Evolutionary conservation across 768 basidiomycete genomes (phyloP).

Genomic region (Glaciozyma martinii): DNA sequence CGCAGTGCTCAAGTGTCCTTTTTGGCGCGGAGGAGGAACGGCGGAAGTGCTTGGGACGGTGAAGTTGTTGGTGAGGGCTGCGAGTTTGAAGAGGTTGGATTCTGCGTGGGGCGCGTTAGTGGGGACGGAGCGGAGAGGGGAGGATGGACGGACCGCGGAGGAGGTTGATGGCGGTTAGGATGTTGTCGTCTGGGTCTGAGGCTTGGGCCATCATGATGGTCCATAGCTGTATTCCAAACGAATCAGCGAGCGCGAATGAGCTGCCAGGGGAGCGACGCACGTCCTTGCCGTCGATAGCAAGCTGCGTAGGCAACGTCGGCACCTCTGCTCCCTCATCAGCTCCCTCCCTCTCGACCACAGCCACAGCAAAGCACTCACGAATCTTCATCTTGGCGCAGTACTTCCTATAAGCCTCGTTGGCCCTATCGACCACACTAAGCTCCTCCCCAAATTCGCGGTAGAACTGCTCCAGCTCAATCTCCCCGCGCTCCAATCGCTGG

Average conservation of each 20-base stretch:
- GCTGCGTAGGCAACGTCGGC: constrained; percentile 13
- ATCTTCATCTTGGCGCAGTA: constrained; percentile 12
- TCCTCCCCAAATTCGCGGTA: constrained; percentile 15
- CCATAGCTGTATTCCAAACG: constrained; percentile 7
- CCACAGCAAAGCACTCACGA: neutral
- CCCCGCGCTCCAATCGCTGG: constrained; percentile 21
- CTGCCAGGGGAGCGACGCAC: neutral
- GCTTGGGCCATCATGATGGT: constrained; percentile 23
- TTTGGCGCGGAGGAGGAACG: neutral
- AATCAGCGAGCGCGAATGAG: neutral
- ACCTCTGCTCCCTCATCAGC: constrained; percentile 2
- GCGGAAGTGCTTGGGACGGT: neutral
- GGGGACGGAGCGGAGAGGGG: too few relatives aligned
- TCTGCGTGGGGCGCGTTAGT: constrained; percentile 1
- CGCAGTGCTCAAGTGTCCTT: neutral
- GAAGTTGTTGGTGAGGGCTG: constrained; percentile 29
- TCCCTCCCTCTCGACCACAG: neutral
- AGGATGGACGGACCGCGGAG: constrained; percentile 12
- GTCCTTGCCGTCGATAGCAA: constrained; percentile 22
- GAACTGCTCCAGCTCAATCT: constrained; percentile 18
- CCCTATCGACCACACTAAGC: constrained; percentile 9
- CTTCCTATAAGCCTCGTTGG: constrained; percentile 9
- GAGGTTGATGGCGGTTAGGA: constrained; percentile 19
- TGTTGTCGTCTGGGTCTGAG: constrained; percentile 7
- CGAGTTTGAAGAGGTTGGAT: constrained; percentile 17